These are phyloP conservation scores for Pholiota adiposa DNA, from an alignment of 1,284 basidiomycete species.

Conservation along the genomic window DNA sequence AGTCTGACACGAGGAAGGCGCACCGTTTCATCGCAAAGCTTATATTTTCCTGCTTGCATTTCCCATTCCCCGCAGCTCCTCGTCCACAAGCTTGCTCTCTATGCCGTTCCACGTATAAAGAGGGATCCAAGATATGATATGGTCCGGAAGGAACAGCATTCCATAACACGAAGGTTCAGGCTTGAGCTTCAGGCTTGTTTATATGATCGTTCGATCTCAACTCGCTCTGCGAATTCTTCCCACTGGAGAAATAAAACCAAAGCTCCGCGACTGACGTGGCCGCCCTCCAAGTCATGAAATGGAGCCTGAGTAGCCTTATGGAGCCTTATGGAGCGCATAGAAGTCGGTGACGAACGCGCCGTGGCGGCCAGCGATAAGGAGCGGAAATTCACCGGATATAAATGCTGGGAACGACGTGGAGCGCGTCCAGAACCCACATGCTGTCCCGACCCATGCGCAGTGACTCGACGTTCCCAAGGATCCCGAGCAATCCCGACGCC, in stretches of 20 bases:
- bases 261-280: background rate
- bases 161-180: too few relatives aligned
- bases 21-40: too few relatives aligned
- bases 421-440: background rate
- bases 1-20: background rate
- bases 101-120: too few relatives aligned
- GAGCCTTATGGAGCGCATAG: background rate
- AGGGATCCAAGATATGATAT: too few relatives aligned
- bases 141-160: too few relatives aligned
- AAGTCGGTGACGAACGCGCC: background rate
- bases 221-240: background rate
- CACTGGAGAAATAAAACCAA: background rate
- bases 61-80: too few relatives aligned
- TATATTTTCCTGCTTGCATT: too few relatives aligned
- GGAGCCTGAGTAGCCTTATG: background rate
- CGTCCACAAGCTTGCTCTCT: too few relatives aligned
- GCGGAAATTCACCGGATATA: background rate
- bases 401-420: background rate
- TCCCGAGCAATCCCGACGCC: conserved; percentile 1
- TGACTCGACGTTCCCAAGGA: background rate
- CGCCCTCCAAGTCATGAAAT: background rate
- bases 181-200: too few relatives aligned
- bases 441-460: background rate
- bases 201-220: background rate
- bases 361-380: background rate